Evolutionary conservation across 2,329 filamentous ascomycete species (phyloP), one percentile per base, ranked within the genome.

Genomic region (Fusarium staphyleae): DNA sequence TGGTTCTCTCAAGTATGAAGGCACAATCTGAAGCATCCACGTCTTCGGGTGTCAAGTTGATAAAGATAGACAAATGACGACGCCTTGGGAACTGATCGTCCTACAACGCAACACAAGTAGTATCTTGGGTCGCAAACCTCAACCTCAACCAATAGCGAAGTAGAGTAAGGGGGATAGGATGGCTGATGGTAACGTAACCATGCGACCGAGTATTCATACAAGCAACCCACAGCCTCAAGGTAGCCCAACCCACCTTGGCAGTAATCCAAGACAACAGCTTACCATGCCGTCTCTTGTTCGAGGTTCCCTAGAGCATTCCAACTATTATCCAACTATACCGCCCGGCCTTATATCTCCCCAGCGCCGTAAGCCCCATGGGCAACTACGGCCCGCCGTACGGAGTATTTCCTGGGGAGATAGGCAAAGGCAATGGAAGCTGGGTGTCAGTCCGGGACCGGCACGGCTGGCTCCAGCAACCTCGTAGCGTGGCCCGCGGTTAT

Each of bases 301-400:
- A 34, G 30, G 10, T 32, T 10, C 42, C 40, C 33, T 51, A 35
- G 34, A 32, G 35, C 41, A 6, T 37, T 24, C n/a, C 24, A 35
- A n/a, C n/a, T n/a, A n/a, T n/a, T n/a, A n/a, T n/a, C n/a, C 18
- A 11, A 24, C 22, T 33, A 16, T 22, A n/a, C 18, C 16, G 22
- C 11, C 6, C 14, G 15, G 26, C 32, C 36, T 32, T 11, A 41
- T 48, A 32, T 8, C 3, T 36, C 43, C 32, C 51, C 30, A 30
- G 41, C 22, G 22, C 30, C 41, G 34, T 35, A 57, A 52, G 49
- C 62, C 35, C 45, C 41, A 41, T 44, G 45, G 34, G 43, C 13
- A 18, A 63, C 26, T 33, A 43, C 43, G 40, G 37, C 43, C 41
- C 45, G 44, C 48, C 34, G 33, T 41, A 44, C 33, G 44, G 24